phyloP scores from a whole-genome alignment of 257 asterid genomes.

The Avicennia marina region DNA sequence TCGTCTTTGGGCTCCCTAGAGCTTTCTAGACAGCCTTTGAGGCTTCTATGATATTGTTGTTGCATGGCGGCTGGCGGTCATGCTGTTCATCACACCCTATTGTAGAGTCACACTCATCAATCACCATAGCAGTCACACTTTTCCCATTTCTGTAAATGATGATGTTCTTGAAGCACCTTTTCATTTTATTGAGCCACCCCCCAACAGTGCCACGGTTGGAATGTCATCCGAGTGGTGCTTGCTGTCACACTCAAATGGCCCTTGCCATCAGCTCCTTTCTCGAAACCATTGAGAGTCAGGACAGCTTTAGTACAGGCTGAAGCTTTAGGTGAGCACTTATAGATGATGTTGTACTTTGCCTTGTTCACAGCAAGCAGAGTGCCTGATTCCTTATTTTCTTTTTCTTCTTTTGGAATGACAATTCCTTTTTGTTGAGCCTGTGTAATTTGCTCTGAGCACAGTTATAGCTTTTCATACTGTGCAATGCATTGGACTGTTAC shows the following conservation, averaged over 20 bases:
- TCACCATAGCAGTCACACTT: slow-evolving; percentile 38
- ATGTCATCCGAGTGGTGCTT: slow-evolving; percentile 36
- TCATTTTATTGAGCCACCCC: slow-evolving; percentile 37
- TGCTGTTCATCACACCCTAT: slow-evolving; percentile 40
- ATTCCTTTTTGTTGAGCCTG: background rate
- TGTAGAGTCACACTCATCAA: slow-evolving; percentile 42
- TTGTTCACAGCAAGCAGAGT: slow-evolving; percentile 27
- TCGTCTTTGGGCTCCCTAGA: no score
- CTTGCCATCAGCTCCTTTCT: slow-evolving; percentile 42
- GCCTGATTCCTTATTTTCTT: no score
- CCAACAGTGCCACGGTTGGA: slow-evolving; percentile 35
- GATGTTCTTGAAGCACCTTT: slow-evolving; percentile 31
- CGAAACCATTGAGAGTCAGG: slow-evolving; percentile 39
- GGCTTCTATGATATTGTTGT: no score
- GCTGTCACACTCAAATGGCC: slow-evolving; percentile 41
- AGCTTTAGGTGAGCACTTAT: slow-evolving; percentile 30
- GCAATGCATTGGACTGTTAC: background rate
- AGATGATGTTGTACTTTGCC: slow-evolving; percentile 29
- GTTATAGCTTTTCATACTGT: slow-evolving; percentile 1
- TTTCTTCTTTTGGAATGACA: background rate
- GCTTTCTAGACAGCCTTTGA: no score
- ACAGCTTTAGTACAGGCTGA: slow-evolving; percentile 26
- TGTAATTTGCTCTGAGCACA: background rate
- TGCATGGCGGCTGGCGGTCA: slow-evolving; percentile 46
- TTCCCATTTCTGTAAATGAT: slow-evolving; percentile 31